These are phyloP conservation scores for Ballota nigra DNA, from an alignment of 257 asterid genomes.

Conservation along the genomic window DNA sequence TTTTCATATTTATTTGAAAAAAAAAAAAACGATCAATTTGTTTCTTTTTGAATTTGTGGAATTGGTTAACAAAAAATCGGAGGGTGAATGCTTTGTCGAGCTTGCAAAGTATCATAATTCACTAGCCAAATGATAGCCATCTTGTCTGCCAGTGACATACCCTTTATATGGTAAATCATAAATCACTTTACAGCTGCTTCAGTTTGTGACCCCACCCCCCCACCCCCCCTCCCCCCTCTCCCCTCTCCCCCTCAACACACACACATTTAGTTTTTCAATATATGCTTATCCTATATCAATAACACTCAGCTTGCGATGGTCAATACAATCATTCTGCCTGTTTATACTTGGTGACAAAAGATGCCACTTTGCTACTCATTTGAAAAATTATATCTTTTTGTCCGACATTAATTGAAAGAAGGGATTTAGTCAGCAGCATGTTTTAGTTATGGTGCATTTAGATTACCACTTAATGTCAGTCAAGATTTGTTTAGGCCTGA, in stretches of 20 bases:
- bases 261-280: neutral
- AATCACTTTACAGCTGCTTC: neutral
- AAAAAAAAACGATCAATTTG: neutral
- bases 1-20: neutral
- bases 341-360: neutral
- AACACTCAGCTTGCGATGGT: neutral
- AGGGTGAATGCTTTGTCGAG: neutral
- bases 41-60: neutral
- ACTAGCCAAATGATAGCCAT: conserved; percentile 1
- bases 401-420: neutral
- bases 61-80: neutral
- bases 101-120: conserved; percentile 17
- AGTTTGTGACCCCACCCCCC: too few species aligned
- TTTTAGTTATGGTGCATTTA: neutral
- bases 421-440: neutral
- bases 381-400: neutral
- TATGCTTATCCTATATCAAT: neutral
- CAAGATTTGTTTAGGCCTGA: neutral
- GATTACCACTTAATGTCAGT: neutral
- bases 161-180: neutral
- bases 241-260: too few species aligned
- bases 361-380: conserved; percentile 3
- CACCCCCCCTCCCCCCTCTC: too few species aligned
- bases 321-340: neutral
- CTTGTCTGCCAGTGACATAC: neutral